Conservation (phyloP, 2,329 filamentous ascomycete species). For the Aspergillus sp. region DNA sequence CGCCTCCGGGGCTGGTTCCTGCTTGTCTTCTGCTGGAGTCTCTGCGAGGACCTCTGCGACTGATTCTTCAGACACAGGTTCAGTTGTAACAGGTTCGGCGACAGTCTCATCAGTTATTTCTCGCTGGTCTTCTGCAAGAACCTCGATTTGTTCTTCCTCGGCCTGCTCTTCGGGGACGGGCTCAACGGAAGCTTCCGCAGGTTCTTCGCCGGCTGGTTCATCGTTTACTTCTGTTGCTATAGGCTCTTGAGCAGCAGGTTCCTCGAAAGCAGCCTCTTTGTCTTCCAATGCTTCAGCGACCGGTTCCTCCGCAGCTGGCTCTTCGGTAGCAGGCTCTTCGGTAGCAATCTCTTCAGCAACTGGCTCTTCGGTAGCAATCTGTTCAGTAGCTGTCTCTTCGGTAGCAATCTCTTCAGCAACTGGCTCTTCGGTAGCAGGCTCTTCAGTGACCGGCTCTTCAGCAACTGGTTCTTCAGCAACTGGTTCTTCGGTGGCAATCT, state of each 20-base stretch:
- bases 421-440: conserved; percentile 1
- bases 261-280: background rate
- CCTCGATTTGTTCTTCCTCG: background rate
- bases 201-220: conserved; percentile 2
- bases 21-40: too few relatives aligned
- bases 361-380: conserved; percentile 1
- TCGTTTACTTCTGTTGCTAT: conserved; percentile 1
- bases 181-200: conserved; percentile 3
- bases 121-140: too few relatives aligned
- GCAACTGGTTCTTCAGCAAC: conserved; percentile 5
- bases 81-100: too few relatives aligned
- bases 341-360: conserved; percentile 3
- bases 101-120: too few relatives aligned
- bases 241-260: conserved; percentile 3
- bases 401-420: conserved; percentile 1
- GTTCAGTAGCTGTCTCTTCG: conserved; percentile 2
- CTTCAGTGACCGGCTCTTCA: conserved; percentile 6
- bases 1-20: background rate
- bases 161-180: background rate
- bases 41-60: too few relatives aligned
- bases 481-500: conserved; percentile 4
- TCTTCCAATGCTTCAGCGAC: too few relatives aligned
- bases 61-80: too few relatives aligned
- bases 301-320: conserved; percentile 3
- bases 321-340: conserved; percentile 7